phyloP scores from a whole-genome alignment of 2,329 filamentous ascomycete genomes.

The Botryotinia convoluta region DNA sequence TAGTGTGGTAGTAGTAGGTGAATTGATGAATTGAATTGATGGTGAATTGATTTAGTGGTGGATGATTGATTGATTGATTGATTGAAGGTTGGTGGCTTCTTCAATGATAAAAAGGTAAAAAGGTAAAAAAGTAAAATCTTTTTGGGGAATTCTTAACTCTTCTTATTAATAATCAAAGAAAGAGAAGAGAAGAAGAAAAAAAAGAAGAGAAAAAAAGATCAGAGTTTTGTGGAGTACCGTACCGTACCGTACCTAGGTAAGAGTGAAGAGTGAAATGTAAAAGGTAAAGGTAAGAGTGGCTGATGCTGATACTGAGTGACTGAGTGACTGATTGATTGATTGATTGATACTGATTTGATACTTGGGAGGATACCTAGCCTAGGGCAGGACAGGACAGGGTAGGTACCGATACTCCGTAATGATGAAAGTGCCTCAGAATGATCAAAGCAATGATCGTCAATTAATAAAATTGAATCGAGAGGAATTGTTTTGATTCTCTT shows the following conservation, averaged over 20 bases:
- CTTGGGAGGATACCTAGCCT: not conserved
- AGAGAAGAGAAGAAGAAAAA: not conserved
- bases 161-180: not conserved
- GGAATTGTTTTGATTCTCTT: not conserved
- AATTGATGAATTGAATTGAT: not conserved
- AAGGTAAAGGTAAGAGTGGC: not conserved
- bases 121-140: not conserved
- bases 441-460: not conserved
- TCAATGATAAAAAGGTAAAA: not conserved
- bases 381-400: not conserved
- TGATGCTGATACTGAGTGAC: not conserved
- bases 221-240: not conserved
- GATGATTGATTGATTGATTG: not conserved
- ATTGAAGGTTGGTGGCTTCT: not conserved
- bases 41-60: conserved; percentile 1
- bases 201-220: not conserved
- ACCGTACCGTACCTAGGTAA: no score
- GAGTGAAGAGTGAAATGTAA: not conserved
- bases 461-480: not conserved
- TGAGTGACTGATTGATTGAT: not conserved
- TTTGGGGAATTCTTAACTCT: not conserved
- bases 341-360: not conserved
- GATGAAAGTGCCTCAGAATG: not conserved
- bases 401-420: not conserved
- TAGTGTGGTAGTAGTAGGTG: not conserved